Percentiles rank a stretch among this genome's conserved stretches.
Conservation (phyloP, 768 basidiomycete genomes). For the Royoungia palumana region DNA sequence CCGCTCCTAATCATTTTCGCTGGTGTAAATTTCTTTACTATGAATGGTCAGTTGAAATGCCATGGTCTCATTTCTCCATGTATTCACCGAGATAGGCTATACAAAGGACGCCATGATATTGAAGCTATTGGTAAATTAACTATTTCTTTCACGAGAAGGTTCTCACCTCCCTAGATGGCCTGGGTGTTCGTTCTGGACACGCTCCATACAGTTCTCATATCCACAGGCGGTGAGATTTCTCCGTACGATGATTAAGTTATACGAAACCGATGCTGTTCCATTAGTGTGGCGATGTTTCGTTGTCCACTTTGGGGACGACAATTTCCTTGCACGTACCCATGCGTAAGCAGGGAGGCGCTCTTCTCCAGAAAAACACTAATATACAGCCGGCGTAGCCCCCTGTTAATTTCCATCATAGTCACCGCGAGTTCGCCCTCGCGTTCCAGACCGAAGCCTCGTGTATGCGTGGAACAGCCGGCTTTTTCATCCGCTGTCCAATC, state of each 20-base stretch:
- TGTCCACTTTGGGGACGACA: conserved; percentile 19
- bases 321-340: conserved; percentile 13
- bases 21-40: conserved; percentile 24
- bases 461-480: conserved; percentile 10
- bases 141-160: not conserved
- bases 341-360: conserved; percentile 15
- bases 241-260: not conserved
- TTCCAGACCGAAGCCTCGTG: conserved; percentile 13
- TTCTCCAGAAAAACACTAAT: conserved; percentile 8
- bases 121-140: conserved; percentile 13
- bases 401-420: conserved; percentile 19
- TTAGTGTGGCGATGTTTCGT: conserved; percentile 25
- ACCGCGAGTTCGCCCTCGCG: conserved; percentile 14
- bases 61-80: not conserved
- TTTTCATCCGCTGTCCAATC: conserved; percentile 22
- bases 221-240: conserved; percentile 13
- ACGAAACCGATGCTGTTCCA: conserved; percentile 1
- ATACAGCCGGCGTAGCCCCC: conserved; percentile 9
- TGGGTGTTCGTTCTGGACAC: conserved; percentile 21
- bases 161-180: conserved; percentile 14
- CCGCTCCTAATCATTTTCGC: not conserved
- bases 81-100: conserved; percentile 11
- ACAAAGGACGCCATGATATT: conserved; percentile 11
- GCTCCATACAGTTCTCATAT: conserved; percentile 15
- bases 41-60: conserved; percentile 19